A percentile compares a stretch with the other conserved stretches of the same genome.
Conservation (phyloP, 2,329 filamentous ascomycete species). For the Aspergillus sp. region DNA sequence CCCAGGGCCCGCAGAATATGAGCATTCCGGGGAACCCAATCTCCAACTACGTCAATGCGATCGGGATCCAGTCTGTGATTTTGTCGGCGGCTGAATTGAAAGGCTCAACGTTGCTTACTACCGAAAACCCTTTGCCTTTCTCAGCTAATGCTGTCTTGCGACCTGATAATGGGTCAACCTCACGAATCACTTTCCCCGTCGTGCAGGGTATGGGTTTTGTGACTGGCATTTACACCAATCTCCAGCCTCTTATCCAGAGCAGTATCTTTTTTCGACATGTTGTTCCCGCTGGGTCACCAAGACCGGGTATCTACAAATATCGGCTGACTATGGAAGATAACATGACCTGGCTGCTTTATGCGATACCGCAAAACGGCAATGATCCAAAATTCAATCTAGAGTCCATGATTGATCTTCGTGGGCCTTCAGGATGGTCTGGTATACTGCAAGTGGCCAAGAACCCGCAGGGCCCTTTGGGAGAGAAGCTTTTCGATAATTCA, state of each 20-base stretch:
- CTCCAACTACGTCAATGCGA: slow-evolving; percentile 73
- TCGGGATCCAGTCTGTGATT: slow-evolving; percentile 75
- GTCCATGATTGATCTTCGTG: slow-evolving; percentile 61
- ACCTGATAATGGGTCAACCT: slow-evolving; percentile 46
- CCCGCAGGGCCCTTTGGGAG: slow-evolving; percentile 52
- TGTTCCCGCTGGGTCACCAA: slow-evolving; percentile 48
- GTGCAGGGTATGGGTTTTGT: slow-evolving; percentile 88
- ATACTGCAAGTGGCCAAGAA: slow-evolving; percentile 80
- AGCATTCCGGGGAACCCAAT: slow-evolving; percentile 53
- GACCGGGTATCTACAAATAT: slow-evolving; percentile 69
- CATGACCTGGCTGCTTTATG: slow-evolving; percentile 76
- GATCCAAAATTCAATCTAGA: slow-evolving; percentile 64
- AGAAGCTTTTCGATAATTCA: slow-evolving; percentile 68
- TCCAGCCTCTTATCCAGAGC: slow-evolving; percentile 68
- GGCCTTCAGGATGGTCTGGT: slow-evolving; percentile 66
- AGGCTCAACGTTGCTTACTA: slow-evolving; percentile 51
- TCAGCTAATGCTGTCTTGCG: slow-evolving; percentile 65
- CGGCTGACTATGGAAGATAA: slow-evolving; percentile 67
- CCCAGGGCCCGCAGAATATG: slow-evolving; percentile 56
- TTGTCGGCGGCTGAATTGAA: slow-evolving; percentile 74
- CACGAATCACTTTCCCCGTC: slow-evolving; percentile 70
- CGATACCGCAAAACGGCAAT: slow-evolving; percentile 54
- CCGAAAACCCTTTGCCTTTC: slow-evolving; percentile 51
- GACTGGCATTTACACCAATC: slow-evolving; percentile 68
- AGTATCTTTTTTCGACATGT: slow-evolving; percentile 70